Base-by-base conservation (phyloP, 345 rosid species). In the Ceriops tagal region DNA sequence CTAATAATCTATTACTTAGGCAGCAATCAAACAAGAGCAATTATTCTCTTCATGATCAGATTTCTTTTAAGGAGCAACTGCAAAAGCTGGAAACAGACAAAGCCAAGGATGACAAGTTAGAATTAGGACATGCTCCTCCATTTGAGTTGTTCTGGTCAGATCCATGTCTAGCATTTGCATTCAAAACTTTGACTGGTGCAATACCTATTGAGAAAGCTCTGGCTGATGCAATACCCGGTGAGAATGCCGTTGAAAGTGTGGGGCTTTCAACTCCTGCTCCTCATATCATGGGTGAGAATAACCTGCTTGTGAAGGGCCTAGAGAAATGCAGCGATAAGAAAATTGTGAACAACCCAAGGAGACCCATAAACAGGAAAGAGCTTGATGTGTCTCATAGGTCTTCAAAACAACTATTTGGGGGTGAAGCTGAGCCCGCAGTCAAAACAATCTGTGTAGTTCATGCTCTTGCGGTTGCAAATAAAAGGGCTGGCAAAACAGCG, bases 101-200 rank as follows among this genome's bases (percentile, higher is more conserved):
- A 61, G 34, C 49, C 26, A 62, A 26, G 61, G 75, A 49, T 55
- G 65, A 58, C 21, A 78, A 73, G 67, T 47, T 68, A 66, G 77
- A 75, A 31, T 68, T 32, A 27, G 53, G 61, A 7, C 31, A 64
- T 67, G 51, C 72, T 67, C 53, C 75, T 55, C 71, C 78, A 39
- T 1, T 35, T 46, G 78, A 65, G 37, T 69, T 71, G 68, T 64
- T 74, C 5, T 67, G 69, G 61, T 68, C 75, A 69, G 82, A 81
- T 26, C 74, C 69, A 4, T 80, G 81, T 71, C 75, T 70, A 3
- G 80, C 71, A 67, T 73, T 77, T 67, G 81, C 78, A 58, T 73
- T 76, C 57, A 77, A 74, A 67, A 68, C 79, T 55, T 71, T 71
- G 61, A 74, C 78, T 1, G 74, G 81, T 71, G 70, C 72, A 64